Evolutionary conservation across 129 eudicot species (phyloP).

Genomic region (Flaveria trinervia): DNA sequence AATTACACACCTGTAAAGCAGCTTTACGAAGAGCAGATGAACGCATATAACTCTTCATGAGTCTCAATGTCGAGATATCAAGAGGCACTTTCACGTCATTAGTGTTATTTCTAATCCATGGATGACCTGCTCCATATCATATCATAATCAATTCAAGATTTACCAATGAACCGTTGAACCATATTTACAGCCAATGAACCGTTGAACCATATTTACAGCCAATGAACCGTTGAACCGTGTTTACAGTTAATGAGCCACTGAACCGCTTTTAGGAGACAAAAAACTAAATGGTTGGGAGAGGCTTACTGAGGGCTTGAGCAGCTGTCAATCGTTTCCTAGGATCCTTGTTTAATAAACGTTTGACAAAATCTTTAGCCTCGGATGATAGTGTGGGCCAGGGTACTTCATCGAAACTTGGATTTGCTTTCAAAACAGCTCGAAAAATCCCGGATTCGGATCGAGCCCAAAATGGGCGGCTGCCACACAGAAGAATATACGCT

Average conservation of each 20-base stretch:
- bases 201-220: not conserved
- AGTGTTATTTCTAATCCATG: conserved; percentile 62
- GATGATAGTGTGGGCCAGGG: conserved; percentile 88
- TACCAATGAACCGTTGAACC: not conserved
- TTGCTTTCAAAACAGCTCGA: conserved; percentile 88
- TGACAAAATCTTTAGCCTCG: conserved; percentile 91
- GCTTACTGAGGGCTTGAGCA: conserved; percentile 85
- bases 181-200: not conserved
- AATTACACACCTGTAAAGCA: conserved; percentile 69
- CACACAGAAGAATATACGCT: conserved; percentile 83
- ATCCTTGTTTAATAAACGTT: conserved; percentile 77
- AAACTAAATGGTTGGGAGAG: not conserved
- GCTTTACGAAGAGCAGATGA: conserved; percentile 88
- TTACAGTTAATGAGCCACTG: not conserved
- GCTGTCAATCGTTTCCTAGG: conserved; percentile 96
- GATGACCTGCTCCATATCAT: conserved; percentile 65
- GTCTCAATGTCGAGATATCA: conserved; percentile 69
- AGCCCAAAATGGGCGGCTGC: conserved; percentile 97
- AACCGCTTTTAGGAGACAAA: not conserved
- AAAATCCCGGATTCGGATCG: conserved; percentile 95
- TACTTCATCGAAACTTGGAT: conserved; percentile 83
- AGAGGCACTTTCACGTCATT: conserved; percentile 65
- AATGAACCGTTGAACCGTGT: not conserved
- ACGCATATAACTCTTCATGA: conserved; percentile 84
- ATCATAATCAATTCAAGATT: conserved; percentile 8